Conservation (phyloP, 495 filamentous ascomycete species). For the Annulohypoxylon nitens region DNA sequence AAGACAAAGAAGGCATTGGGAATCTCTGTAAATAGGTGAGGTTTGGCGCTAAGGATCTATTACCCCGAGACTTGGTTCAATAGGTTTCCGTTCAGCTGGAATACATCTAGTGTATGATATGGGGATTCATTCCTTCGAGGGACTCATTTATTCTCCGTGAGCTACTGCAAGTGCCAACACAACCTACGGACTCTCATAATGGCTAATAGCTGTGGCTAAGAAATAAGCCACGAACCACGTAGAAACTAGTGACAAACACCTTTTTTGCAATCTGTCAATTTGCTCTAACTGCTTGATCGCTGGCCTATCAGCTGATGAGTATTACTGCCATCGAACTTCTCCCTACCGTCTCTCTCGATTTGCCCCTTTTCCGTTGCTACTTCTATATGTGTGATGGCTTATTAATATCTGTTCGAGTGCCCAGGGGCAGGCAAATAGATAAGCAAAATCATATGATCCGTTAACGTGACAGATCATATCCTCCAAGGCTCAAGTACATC, state of each 20-base stretch:
- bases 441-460: not conserved
- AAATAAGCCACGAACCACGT: not conserved
- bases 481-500: not conserved
- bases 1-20: not conserved
- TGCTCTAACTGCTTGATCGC: too few species aligned
- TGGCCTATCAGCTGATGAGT: too few species aligned
- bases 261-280: not conserved
- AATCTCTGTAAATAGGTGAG: not conserved
- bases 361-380: not conserved
- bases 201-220: not conserved
- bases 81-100: not conserved
- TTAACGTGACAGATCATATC: not conserved
- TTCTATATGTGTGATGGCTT: not conserved
- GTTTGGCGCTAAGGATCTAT: too few species aligned
- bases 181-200: not conserved
- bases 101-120: not conserved
- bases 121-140: not conserved
- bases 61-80: not conserved
- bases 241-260: too few species aligned
- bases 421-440: not conserved
- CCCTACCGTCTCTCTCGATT: too few species aligned
- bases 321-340: too few species aligned
- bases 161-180: not conserved
- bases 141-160: not conserved
- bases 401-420: too few species aligned